A percentile compares a stretch with the other conserved stretches of the same genome.
Conservation (phyloP, 495 filamentous ascomycete genomes). For the Penicillium coprophilum region DNA sequence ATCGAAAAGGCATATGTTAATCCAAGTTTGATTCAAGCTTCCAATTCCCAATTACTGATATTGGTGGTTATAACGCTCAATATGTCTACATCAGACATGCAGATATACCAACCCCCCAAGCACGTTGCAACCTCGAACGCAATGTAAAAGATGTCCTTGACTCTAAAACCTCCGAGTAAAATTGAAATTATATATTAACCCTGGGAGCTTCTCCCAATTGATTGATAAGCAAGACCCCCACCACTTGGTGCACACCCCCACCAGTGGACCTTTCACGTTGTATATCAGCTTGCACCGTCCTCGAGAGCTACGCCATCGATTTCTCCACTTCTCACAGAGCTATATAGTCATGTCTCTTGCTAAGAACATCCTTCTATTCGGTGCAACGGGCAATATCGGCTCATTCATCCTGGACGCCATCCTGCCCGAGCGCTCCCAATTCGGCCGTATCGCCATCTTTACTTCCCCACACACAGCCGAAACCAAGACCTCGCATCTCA, state of each 20-base stretch:
- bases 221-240: slow-evolving; percentile 31
- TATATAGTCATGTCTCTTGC: slow-evolving; percentile 17
- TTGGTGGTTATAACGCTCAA: not conserved
- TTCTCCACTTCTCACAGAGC: not conserved
- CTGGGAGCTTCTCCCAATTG: not conserved
- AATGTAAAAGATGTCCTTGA: not conserved
- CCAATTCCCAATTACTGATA: not conserved
- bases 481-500: slow-evolving; percentile 35
- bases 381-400: slow-evolving; percentile 69
- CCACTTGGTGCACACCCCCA: slow-evolving; percentile 9
- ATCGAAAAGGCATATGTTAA: no score
- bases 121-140: not conserved
- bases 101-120: not conserved
- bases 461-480: slow-evolving; percentile 56
- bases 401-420: slow-evolving; percentile 61
- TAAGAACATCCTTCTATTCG: slow-evolving; percentile 62
- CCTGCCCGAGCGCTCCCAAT: slow-evolving; percentile 50
- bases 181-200: not conserved
- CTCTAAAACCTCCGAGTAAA: not conserved
- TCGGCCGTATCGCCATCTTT: slow-evolving; percentile 60
- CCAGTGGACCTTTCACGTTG: not conserved
- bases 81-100: not conserved
- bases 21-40: not conserved
- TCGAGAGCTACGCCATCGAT: not conserved
- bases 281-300: not conserved